phyloP scores from a whole-genome alignment of 2,329 filamentous ascomycete species.

The Fusarium protoensiforme region DNA sequence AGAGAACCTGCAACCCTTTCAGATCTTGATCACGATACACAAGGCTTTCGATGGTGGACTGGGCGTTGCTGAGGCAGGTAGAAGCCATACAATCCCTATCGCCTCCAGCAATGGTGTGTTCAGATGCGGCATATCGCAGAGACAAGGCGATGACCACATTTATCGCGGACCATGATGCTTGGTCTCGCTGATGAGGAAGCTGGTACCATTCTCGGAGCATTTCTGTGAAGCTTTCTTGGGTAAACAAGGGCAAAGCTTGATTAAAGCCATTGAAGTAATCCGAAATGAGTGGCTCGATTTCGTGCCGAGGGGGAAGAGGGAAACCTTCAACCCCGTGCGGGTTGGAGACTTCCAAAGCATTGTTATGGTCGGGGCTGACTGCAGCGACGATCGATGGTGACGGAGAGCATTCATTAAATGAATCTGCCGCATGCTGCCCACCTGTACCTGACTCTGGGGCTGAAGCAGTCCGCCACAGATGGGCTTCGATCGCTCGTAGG shows the following conservation, averaged over 20 bases:
- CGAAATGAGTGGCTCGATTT: neutral
- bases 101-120: neutral
- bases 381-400: neutral
- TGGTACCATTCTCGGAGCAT: neutral
- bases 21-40: neutral
- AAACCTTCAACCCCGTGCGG: neutral
- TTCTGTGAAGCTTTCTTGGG: neutral
- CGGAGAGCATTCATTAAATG: neutral
- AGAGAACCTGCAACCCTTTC: conserved; percentile 8
- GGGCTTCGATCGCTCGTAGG: conserved; percentile 3
- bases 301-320: neutral
- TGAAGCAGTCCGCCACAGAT: conserved; percentile 1
- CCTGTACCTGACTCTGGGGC: neutral
- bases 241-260: neutral
- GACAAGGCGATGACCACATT: conserved; percentile 18
- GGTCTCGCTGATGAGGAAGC: neutral
- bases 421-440: neutral
- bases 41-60: conserved; percentile 6
- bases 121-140: neutral
- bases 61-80: neutral
- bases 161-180: neutral
- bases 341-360: neutral
- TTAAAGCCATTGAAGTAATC: conserved; percentile 1
- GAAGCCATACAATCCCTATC: neutral
- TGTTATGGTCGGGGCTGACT: neutral